Percentiles rank a stretch among this genome's conserved stretches.
These are phyloP conservation scores for Starmera caribaea DNA, from an alignment of 805 yeast species.

Conservation along the genomic window DNA sequence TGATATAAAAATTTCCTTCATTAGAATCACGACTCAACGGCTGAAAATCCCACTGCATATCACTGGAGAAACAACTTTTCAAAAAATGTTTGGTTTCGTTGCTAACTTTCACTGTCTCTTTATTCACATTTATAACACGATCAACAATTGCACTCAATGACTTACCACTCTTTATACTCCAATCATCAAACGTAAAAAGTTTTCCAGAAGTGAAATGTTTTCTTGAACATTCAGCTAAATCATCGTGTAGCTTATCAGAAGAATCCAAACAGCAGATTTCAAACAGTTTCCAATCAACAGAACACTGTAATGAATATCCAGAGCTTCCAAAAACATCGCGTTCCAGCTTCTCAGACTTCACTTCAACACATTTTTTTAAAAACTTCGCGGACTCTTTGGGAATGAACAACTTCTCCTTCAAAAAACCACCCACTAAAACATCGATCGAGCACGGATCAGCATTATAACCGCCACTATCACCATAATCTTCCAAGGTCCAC, in stretches of 20 bases:
- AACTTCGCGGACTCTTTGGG: slow-evolving; percentile 1
- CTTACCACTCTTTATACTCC: no score
- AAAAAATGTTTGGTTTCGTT: slow-evolving; percentile 5
- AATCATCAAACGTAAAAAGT: no score
- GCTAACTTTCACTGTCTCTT: slow-evolving; percentile 6
- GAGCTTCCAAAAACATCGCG: neutral
- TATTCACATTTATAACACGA: neutral
- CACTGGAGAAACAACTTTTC: neutral
- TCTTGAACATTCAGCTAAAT: no score
- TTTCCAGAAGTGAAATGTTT: no score
- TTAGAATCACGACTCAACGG: no score
- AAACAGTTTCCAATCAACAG: no score
- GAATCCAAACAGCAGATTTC: no score
- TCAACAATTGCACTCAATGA: no score
- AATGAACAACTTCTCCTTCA: slow-evolving; percentile 1
- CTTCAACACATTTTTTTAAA: neutral
- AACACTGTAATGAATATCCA: neutral
- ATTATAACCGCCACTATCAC: neutral
- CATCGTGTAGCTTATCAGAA: no score
- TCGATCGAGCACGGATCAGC: neutral
- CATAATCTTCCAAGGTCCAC: neutral
- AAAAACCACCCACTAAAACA: neutral
- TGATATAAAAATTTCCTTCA: no score
- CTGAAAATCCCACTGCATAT: no score
- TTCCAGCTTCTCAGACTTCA: neutral